Conservation (phyloP, 768 basidiomycete genomes). For the Trametes cinnabarina region DNA sequence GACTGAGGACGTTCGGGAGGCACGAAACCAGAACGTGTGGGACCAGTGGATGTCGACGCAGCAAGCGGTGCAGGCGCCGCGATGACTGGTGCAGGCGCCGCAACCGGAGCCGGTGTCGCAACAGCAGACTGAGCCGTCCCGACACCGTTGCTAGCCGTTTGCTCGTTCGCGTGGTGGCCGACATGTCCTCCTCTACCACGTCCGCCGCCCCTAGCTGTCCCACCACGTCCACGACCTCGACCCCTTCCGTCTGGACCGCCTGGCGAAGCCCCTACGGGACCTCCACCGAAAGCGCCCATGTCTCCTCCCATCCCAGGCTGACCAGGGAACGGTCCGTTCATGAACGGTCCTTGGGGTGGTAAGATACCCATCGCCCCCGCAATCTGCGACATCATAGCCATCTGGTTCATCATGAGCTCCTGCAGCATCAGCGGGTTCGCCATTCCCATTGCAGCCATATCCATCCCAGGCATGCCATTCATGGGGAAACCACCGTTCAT, state of each 20-base stretch:
- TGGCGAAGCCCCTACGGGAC: slow-evolving; percentile 43
- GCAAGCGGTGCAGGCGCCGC: slow-evolving; percentile 23
- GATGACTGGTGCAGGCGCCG: slow-evolving; percentile 18
- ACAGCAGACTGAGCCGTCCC: neutral
- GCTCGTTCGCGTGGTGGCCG: slow-evolving; percentile 18
- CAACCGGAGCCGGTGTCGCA: slow-evolving; percentile 21
- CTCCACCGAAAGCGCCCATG: slow-evolving; percentile 37
- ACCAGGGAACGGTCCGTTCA: slow-evolving; percentile 59
- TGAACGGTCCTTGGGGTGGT: slow-evolving; percentile 50
- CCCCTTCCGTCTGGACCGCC: slow-evolving; percentile 37
- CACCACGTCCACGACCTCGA: slow-evolving; percentile 32
- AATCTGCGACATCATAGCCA: slow-evolving; percentile 94
- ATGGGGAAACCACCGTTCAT: slow-evolving; percentile 35
- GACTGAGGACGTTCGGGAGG: slow-evolving; percentile 80
- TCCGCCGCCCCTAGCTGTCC: slow-evolving; percentile 18
- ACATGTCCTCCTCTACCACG: slow-evolving; percentile 24
- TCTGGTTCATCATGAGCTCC: slow-evolving; percentile 89
- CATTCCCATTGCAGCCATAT: slow-evolving; percentile 59
- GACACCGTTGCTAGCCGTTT: slow-evolving; percentile 13
- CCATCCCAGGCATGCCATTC: slow-evolving; percentile 45
- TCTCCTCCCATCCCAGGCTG: slow-evolving; percentile 44
- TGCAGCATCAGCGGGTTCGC: slow-evolving; percentile 75
- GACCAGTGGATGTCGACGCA: slow-evolving; percentile 11
- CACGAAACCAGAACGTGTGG: slow-evolving; percentile 46
- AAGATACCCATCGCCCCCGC: slow-evolving; percentile 80